Evolutionary conservation across 129 eudicot genomes (phyloP).

Genomic region (Lonicera japonica): DNA sequence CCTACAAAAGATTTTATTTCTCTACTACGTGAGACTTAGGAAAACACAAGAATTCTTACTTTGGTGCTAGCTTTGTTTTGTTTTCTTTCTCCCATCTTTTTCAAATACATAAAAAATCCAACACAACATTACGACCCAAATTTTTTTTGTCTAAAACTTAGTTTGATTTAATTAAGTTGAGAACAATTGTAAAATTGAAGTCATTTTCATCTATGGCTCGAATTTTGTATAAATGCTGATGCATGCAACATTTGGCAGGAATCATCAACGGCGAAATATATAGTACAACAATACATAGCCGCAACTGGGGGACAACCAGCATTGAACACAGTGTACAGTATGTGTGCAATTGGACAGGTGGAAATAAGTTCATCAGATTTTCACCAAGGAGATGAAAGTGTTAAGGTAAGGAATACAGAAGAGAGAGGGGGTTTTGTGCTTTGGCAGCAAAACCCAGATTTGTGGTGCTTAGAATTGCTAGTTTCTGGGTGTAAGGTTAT

Average conservation of each 20-base stretch:
- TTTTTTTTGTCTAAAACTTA: too few relatives aligned
- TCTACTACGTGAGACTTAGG: too few relatives aligned
- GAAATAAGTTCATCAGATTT: conserved; percentile 72
- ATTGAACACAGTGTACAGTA: conserved; percentile 59
- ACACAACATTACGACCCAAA: too few relatives aligned
- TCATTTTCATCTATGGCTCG: too few relatives aligned
- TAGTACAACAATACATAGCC: conserved; percentile 87
- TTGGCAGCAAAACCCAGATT: conserved; percentile 81
- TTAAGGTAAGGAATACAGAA: conserved; percentile 48
- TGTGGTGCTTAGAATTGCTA: conserved; percentile 74
- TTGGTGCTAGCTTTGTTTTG: too few relatives aligned
- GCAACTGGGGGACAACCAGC: conserved; percentile 91
- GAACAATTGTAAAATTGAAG: too few relatives aligned
- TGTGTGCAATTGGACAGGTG: conserved; percentile 80
- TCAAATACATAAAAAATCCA: too few relatives aligned
- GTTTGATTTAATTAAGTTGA: too few relatives aligned
- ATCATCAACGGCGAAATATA: conserved; percentile 95
- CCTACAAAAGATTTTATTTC: too few relatives aligned
- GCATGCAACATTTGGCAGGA: conserved; percentile 51
- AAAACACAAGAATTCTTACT: too few relatives aligned
- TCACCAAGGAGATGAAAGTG: conserved; percentile 67
- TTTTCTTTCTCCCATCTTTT: too few relatives aligned
- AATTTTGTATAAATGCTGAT: neutral
- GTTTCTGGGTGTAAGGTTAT: conserved; percentile 85
- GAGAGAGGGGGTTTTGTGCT: conserved; percentile 81